Evolutionary conservation across 305 asterid genomes (phyloP).

Genomic region (Stenogyne calaminthoides): DNA sequence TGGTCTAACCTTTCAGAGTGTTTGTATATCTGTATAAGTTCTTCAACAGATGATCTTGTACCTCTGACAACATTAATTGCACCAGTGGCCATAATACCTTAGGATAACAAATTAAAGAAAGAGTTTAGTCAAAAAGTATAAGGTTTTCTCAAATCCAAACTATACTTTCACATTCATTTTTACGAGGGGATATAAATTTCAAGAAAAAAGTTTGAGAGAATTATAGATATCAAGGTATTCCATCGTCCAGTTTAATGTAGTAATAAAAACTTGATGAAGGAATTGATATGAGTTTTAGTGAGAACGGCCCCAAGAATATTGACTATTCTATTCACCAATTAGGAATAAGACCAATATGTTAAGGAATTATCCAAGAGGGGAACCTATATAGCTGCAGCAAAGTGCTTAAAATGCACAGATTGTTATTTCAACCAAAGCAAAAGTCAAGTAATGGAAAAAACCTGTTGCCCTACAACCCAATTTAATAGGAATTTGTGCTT

Average conservation of each 20-base stretch:
- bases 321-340: background rate
- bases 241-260: background rate
- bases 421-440: background rate
- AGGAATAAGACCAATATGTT: background rate
- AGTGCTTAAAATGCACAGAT: background rate
- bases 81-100: slow-evolving; percentile 97
- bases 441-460: background rate
- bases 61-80: slow-evolving; percentile 97
- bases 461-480: background rate
- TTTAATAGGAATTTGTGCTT: background rate
- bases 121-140: background rate
- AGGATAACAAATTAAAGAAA: slow-evolving; percentile 32
- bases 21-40: slow-evolving; percentile 84
- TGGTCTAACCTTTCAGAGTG: slow-evolving; percentile 87
- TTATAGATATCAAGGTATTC: background rate
- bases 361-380: background rate
- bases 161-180: slow-evolving; percentile 19
- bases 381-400: background rate
- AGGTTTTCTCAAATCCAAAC: background rate
- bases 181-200: slow-evolving; percentile 10
- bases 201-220: slow-evolving; percentile 19
- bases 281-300: background rate
- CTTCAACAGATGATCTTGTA: slow-evolving; percentile 88
- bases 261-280: background rate
- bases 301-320: background rate